These are phyloP conservation scores for Ananas comosus DNA, from an alignment of 176 grass and related monocot species.

Conservation along the genomic window DNA sequence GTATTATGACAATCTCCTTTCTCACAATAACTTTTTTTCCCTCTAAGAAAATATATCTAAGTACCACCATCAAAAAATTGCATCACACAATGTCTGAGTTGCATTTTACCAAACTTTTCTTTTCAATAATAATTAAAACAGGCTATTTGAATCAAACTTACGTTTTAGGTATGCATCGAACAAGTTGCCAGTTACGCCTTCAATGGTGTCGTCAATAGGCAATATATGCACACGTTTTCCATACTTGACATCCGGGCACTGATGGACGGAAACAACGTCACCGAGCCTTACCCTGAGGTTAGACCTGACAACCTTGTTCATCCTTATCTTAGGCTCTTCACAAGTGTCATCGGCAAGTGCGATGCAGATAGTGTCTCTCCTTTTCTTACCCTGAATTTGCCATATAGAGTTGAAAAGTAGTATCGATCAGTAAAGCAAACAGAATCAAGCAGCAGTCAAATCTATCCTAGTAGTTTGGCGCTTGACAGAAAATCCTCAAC, in stretches of 20 bases:
- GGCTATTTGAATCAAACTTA: constrained; percentile 7
- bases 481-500: no score
- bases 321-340: constrained; percentile 32
- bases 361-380: constrained; percentile 48
- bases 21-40: neutral
- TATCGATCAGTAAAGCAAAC: neutral
- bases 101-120: neutral
- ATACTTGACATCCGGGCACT: constrained; percentile 41
- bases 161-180: constrained; percentile 52
- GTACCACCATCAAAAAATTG: neutral
- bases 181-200: constrained; percentile 38
- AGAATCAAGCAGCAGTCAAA: constrained; percentile 1
- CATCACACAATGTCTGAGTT: neutral
- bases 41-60: neutral
- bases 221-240: constrained; percentile 38
- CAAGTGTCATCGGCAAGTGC: constrained; percentile 33
- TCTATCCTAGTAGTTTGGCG: neutral
- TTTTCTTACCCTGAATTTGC: constrained; percentile 41
- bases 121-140: neutral
- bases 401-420: neutral
- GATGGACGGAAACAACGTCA: constrained; percentile 52
- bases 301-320: constrained; percentile 38
- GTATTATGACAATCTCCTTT: neutral
- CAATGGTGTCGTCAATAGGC: constrained; percentile 48
- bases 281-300: constrained; percentile 51